A percentile compares a stretch with the other conserved stretches of the same genome.
Evolutionary conservation across 169 alveolate species (phyloP).

Genomic region (Perkinsus olseni): DNA sequence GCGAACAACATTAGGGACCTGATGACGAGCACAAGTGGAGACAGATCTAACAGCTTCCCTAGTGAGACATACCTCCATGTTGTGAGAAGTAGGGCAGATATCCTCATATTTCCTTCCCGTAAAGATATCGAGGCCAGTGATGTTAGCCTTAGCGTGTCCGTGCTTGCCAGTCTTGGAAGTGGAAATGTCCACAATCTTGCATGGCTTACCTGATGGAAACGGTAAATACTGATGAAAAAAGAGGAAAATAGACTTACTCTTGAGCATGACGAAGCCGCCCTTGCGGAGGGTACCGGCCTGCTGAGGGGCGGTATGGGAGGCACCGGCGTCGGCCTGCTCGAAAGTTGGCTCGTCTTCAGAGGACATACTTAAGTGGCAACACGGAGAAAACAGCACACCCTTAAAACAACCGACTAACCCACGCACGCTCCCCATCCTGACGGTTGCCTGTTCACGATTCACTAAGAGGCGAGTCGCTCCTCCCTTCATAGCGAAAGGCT

Average conservation of each 20-base stretch:
- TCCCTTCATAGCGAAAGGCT: background rate
- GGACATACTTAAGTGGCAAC: slow-evolving; percentile 12
- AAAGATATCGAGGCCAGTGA: slow-evolving; percentile 95
- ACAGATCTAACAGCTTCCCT: slow-evolving; percentile 47
- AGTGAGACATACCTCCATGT: slow-evolving; percentile 92
- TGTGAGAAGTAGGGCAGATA: slow-evolving; percentile 94
- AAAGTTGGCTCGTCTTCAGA: slow-evolving; percentile 53
- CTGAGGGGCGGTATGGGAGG: slow-evolving; percentile 88
- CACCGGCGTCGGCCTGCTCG: slow-evolving; percentile 82
- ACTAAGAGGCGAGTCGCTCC: background rate
- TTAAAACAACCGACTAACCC: background rate
- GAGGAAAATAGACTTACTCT: slow-evolving; percentile 62
- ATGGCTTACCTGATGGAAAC: slow-evolving; percentile 46
- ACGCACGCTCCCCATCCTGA: too few species aligned
- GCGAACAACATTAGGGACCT: background rate
- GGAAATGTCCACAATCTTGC: slow-evolving; percentile 67
- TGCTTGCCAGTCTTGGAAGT: slow-evolving; percentile 98
- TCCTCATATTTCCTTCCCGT: slow-evolving; percentile 93
- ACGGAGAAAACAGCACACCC: background rate
- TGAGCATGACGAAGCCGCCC: slow-evolving; percentile 91
- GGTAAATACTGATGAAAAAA: background rate
- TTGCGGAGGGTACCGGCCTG: slow-evolving; percentile 93
- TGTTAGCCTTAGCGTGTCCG: slow-evolving; percentile 98
- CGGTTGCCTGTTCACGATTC: too few species aligned
- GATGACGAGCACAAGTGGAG: background rate